Evolutionary conservation across 495 filamentous ascomycete genomes (phyloP).

Genomic region (Annulohypoxylon nitens): DNA sequence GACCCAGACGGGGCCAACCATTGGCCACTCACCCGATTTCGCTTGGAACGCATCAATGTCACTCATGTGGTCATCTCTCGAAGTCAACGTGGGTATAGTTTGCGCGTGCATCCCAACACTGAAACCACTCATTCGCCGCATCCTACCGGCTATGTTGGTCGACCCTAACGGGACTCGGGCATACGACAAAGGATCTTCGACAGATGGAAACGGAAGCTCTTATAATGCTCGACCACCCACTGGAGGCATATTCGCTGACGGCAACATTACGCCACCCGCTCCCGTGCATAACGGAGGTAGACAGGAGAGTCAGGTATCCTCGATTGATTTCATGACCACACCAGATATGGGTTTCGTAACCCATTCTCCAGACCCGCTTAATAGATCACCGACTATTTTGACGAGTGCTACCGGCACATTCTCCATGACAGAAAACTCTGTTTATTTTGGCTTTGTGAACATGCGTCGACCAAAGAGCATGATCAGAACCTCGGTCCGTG

Average conservation of each 20-base stretch:
- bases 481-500: conserved; percentile 65
- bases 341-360: conserved; percentile 56
- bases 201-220: conserved; percentile 40
- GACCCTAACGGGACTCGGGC: conserved; percentile 55
- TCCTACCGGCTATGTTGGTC: conserved; percentile 78
- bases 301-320: conserved; percentile 59
- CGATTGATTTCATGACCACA: conserved; percentile 71
- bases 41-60: conserved; percentile 82
- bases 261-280: conserved; percentile 41
- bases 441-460: conserved; percentile 86
- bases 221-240: conserved; percentile 33
- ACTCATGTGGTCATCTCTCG: conserved; percentile 93
- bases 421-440: conserved; percentile 48
- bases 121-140: conserved; percentile 83
- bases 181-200: conserved; percentile 46
- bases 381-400: conserved; percentile 36
- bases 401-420: conserved; percentile 38
- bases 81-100: conserved; percentile 90
- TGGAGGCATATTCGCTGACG: conserved; percentile 17
- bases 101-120: conserved; percentile 90
- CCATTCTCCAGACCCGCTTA: conserved; percentile 26
- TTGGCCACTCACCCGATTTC: conserved; percentile 58
- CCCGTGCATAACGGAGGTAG: conserved; percentile 31
- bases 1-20: conserved; percentile 45
- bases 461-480: conserved; percentile 83